Evolutionary conservation across 1,284 basidiomycete genomes (phyloP).

Genomic region (Microbotryum intermedium): DNA sequence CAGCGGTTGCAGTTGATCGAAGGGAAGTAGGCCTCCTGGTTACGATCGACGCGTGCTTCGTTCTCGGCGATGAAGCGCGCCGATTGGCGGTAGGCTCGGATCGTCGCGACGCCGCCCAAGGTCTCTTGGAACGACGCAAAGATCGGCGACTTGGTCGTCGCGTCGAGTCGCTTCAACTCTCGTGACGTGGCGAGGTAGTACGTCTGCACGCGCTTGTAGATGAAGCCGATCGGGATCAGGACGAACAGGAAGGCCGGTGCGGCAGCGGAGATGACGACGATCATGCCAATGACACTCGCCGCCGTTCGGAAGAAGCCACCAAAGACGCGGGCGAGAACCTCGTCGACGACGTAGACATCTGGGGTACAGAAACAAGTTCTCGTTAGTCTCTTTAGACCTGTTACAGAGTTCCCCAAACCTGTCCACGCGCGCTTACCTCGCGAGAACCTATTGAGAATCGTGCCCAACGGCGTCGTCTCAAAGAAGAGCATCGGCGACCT

Average conservation of each 20-base stretch:
- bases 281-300: constrained; percentile 56
- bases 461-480: constrained; percentile 42
- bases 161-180: constrained; percentile 72
- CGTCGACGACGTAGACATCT: constrained; percentile 83
- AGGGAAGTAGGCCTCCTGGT: constrained; percentile 61
- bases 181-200: constrained; percentile 75
- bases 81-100: constrained; percentile 61
- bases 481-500: constrained; percentile 78
- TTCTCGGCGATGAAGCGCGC: constrained; percentile 66
- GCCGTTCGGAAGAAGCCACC: constrained; percentile 56
- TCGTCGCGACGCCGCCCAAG: constrained; percentile 71
- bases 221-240: constrained; percentile 23
- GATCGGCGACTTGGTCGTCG: constrained; percentile 80
- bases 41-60: constrained; percentile 70
- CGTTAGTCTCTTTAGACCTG: background rate
- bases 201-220: constrained; percentile 55
- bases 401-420: no score
- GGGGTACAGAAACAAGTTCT: constrained; percentile 79
- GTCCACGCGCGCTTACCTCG: no score
- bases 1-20: constrained; percentile 51
- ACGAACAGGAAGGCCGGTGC: constrained; percentile 24
- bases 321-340: constrained; percentile 63
- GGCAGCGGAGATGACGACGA: constrained; percentile 61
- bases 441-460: background rate
- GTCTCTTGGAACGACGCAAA: constrained; percentile 70